Base-by-base conservation (phyloP, 2,329 filamentous ascomycete genomes). In the Monosporascus sp. region DNA sequence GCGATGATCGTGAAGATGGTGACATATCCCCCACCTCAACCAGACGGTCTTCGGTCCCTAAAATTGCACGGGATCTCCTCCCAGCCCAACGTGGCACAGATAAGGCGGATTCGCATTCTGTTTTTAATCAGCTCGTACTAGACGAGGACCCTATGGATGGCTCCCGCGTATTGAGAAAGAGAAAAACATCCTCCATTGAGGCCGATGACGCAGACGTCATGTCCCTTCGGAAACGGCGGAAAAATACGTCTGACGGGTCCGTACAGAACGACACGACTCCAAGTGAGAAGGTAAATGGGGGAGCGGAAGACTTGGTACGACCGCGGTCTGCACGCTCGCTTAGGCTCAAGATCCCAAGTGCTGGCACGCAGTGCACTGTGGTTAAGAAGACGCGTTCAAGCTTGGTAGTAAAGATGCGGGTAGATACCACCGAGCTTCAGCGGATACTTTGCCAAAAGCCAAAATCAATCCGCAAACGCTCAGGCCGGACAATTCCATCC, bases 121-220 rank as follows among this genome's bases (percentile, higher is more conserved):
- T 91, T 27, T 91, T 91, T 69, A 88, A 88, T 60, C 85, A 85
- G 52, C 74, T 88, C 11, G 85, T 88, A 38, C 76, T 88, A 51
- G 83, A 88, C 51, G 87, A 88, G 57, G 87, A 91, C 63, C 80
- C 86, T 7, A 78, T 87, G 74, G 88, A 93, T 69, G 88, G 87
- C 46, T 86, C 90, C 8, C 86, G 91, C 51, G 82, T 88, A 34
- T 74, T 96, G 55, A 82, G 92, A 56, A 96, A 96, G 72, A 84
- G 92, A 51, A 96, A 93, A 70, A 86, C 90, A 19, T 91, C 90
- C 1, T 87, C 88, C 3, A 76, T 81, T 14, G 85, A 87, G 48
- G 76, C 73, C 55, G 76, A 90, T 58, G 79, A 87, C 60, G 74
- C 73, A 58, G 74, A 75, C 17, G 71, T 74, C 17, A 71, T 76